phyloP scores from a whole-genome alignment of 352 stramenopile species.

The Phytophthora crassamura region DNA sequence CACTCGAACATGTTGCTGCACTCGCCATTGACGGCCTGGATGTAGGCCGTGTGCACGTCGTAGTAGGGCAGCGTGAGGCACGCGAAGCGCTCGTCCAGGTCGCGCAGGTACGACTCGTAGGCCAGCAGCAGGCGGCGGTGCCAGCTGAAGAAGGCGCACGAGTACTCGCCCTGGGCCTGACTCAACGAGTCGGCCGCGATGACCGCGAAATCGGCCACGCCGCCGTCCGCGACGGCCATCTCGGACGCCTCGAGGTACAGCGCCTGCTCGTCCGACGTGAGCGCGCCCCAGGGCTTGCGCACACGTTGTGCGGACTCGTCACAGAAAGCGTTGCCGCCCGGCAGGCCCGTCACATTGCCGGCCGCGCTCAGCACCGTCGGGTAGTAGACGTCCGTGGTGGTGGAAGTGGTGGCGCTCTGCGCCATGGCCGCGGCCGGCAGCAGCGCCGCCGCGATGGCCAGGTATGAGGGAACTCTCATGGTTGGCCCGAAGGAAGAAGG shows the following conservation, averaged over 20 bases:
- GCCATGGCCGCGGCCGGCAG: slow-evolving; percentile 7
- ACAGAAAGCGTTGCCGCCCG: slow-evolving; percentile 60
- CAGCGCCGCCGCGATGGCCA: slow-evolving; percentile 19
- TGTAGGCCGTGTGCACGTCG: slow-evolving; percentile 74
- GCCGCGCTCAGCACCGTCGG: slow-evolving; percentile 45
- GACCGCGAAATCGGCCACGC: slow-evolving; percentile 54
- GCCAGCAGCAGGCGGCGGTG: slow-evolving; percentile 68
- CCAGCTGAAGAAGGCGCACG: slow-evolving; percentile 72
- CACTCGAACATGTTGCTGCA: slow-evolving; percentile 72
- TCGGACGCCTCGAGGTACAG: slow-evolving; percentile 64
- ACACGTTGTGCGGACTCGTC: slow-evolving; percentile 36
- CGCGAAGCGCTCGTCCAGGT: slow-evolving; percentile 56
- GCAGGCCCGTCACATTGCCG: slow-evolving; percentile 53
- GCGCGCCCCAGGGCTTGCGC: slow-evolving; percentile 57
- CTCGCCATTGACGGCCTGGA: slow-evolving; percentile 48
- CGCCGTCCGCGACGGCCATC: slow-evolving; percentile 49
- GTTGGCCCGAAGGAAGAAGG: background rate
- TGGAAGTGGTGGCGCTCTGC: slow-evolving; percentile 21
- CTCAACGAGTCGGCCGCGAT: slow-evolving; percentile 57
- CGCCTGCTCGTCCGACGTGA: slow-evolving; percentile 51
- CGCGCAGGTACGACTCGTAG: slow-evolving; percentile 73
- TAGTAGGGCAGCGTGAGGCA: slow-evolving; percentile 85
- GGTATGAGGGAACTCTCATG: slow-evolving; percentile 30
- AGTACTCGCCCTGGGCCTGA: slow-evolving; percentile 58
- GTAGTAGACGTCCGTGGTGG: slow-evolving; percentile 39